These are phyloP conservation scores for Corynascus novoguineensis DNA, from an alignment of 495 filamentous ascomycete species.

Conservation along the genomic window DNA sequence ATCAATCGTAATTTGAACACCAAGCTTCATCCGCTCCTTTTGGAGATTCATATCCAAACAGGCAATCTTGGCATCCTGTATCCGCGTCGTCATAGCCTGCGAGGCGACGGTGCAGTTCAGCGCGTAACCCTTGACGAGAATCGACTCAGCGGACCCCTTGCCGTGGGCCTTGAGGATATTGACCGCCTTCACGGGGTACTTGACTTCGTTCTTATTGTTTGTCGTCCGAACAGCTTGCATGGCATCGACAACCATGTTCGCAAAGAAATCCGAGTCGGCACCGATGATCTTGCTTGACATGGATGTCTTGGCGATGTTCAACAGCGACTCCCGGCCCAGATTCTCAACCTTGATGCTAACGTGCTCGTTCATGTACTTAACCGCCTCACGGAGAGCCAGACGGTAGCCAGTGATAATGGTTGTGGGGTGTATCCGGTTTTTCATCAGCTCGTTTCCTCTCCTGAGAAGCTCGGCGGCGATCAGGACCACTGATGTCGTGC, in stretches of 20 bases:
- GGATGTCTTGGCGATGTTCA: slow-evolving; percentile 96
- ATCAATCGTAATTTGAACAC: slow-evolving; percentile 96
- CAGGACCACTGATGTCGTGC: slow-evolving; percentile 94
- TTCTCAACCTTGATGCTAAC: slow-evolving; percentile 90
- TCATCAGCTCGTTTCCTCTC: slow-evolving; percentile 95
- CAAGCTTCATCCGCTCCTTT: slow-evolving; percentile 98
- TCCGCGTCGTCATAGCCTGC: slow-evolving; percentile 92
- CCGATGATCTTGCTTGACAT: slow-evolving; percentile 99
- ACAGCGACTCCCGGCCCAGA: slow-evolving; percentile 78
- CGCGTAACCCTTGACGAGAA: slow-evolving; percentile 93
- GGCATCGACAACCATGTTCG: slow-evolving; percentile 93
- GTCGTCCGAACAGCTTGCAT: slow-evolving; percentile 91
- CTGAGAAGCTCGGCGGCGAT: slow-evolving; percentile 94
- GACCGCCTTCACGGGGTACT: slow-evolving; percentile 98
- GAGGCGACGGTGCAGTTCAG: slow-evolving; percentile 98
- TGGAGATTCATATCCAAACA: slow-evolving; percentile 97
- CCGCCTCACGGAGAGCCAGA: slow-evolving; percentile 88
- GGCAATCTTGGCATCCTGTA: slow-evolving; percentile 93
- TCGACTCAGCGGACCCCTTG: slow-evolving; percentile 81
- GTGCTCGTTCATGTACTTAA: slow-evolving; percentile 98
- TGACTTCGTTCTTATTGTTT: slow-evolving; percentile 82
- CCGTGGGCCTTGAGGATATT: slow-evolving; percentile 98
- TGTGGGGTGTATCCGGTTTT: slow-evolving; percentile 98
- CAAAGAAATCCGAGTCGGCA: slow-evolving; percentile 91
- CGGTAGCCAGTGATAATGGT: slow-evolving; percentile 99